Evolutionary conservation across 495 filamentous ascomycete species (phyloP), one percentile per base, ranked within the genome.

Genomic region (Corynascus novoguineensis): DNA sequence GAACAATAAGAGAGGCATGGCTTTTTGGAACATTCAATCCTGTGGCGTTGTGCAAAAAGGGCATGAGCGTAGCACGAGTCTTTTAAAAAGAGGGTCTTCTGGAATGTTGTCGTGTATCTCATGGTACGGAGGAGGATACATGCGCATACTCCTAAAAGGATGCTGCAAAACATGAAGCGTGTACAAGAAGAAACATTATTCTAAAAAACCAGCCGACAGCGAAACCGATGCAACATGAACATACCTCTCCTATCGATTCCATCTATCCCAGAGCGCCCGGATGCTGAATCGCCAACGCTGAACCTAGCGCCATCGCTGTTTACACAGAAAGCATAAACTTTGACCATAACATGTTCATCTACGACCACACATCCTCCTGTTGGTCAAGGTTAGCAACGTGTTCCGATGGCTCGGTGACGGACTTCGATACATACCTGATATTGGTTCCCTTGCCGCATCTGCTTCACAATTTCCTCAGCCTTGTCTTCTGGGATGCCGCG

Each of bases 391-490:
- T 69, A 73, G 67, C 40, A 42, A 42, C 15, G 53, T 11, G 3
- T 32, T 3, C 5, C 10, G 4, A 1, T 28, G n/a, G n/a, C n/a
- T 10, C 51, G 31, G 10, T 51, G 17, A 12, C 22, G 34, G 37
- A 2, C 21, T 37, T 17, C 12, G 41, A 59, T 37, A 69, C 74
- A 38, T 77, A 83, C 93, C 78, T 98, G 93, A 80, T 99, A 99
- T 71, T 92, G 88, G 68, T 95, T 96, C 62, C 85, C 82, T 55
- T 86, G 83, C 61, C 95, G 84, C 89, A 99, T 92, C 66, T 83
- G 84, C 81, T 96, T 99, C 54, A 99, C 90, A 61, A 96, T 83
- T 63, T 96, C 93, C 73, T 99, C 93, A 21, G 82, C 93, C 76
- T 93, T 92, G 50, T 85, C 75, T 61, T 92, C 84, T 9, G 88